phyloP scores from a whole-genome alignment of 1,284 basidiomycete species.

The Pulchroboletus neoregius region DNA sequence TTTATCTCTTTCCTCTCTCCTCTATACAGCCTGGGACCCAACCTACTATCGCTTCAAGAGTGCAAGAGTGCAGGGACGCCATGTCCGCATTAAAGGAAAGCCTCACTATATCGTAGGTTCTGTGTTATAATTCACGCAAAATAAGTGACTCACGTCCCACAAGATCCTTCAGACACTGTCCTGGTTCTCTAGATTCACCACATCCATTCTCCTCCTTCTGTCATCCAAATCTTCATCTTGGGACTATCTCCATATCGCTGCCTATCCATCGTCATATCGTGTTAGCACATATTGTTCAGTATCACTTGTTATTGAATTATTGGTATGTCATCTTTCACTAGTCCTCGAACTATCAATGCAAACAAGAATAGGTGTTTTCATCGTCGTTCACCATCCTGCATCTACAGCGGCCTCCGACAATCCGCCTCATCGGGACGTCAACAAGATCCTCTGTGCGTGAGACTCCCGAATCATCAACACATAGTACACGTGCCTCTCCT shows the following conservation, averaged over 20 bases:
- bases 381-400: slow-evolving; percentile 51
- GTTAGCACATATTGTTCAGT: slow-evolving; percentile 45
- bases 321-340: slow-evolving; percentile 38
- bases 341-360: slow-evolving; percentile 6
- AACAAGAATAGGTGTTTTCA: slow-evolving; percentile 42
- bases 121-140: slow-evolving; percentile 1
- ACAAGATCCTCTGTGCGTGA: slow-evolving; percentile 38
- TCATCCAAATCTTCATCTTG: slow-evolving; percentile 40
- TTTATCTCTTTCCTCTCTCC: slow-evolving; percentile 49
- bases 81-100: slow-evolving; percentile 62
- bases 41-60: slow-evolving; percentile 58
- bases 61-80: slow-evolving; percentile 62
- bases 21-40: slow-evolving; percentile 77
- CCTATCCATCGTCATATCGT: slow-evolving; percentile 33
- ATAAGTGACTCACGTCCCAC: slow-evolving; percentile 6
- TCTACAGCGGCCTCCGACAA: slow-evolving; percentile 59
- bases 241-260: slow-evolving; percentile 38
- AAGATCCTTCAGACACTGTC: slow-evolving; percentile 55
- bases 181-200: slow-evolving; percentile 56
- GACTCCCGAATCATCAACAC: slow-evolving; percentile 29
- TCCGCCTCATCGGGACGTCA: slow-evolving; percentile 61
- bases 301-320: slow-evolving; percentile 47
- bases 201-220: slow-evolving; percentile 44
- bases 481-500: slow-evolving; percentile 24
- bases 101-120: slow-evolving; percentile 55